Evolutionary conservation across 257 asterid genomes (phyloP).

Genomic region (Solanum piurae): DNA sequence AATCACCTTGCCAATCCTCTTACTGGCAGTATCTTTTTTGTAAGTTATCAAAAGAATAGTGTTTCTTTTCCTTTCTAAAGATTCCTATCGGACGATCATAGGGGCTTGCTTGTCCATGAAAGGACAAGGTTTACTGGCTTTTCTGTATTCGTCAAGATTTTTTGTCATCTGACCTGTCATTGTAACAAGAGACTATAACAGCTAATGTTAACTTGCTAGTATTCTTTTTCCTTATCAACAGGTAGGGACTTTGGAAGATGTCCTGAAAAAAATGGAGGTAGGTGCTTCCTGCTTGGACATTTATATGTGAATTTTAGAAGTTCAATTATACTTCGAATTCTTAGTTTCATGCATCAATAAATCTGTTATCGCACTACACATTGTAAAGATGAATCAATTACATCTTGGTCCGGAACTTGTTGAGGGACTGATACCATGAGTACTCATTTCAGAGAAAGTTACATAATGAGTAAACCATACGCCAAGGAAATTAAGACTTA

Average conservation of each 20-base stretch:
- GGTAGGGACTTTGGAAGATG: constrained; percentile 99
- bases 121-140: neutral
- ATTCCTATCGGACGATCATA: neutral
- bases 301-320: neutral
- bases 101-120: neutral
- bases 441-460: neutral
- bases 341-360: neutral
- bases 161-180: neutral
- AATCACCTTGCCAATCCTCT: neutral
- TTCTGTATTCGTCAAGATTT: neutral
- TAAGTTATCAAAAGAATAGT: neutral
- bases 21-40: neutral
- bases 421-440: neutral
- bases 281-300: neutral
- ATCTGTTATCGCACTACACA: neutral
- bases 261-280: constrained; percentile 93
- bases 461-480: neutral
- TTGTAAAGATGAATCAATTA: neutral
- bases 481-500: neutral
- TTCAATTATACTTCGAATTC: neutral
- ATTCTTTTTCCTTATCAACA: constrained; percentile 15
- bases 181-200: neutral
- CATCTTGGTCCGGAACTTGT: neutral
- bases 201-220: neutral
- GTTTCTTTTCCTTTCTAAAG: neutral